phyloP scores from a whole-genome alignment of 768 basidiomycete genomes.

The Heimioporus sp. region DNA sequence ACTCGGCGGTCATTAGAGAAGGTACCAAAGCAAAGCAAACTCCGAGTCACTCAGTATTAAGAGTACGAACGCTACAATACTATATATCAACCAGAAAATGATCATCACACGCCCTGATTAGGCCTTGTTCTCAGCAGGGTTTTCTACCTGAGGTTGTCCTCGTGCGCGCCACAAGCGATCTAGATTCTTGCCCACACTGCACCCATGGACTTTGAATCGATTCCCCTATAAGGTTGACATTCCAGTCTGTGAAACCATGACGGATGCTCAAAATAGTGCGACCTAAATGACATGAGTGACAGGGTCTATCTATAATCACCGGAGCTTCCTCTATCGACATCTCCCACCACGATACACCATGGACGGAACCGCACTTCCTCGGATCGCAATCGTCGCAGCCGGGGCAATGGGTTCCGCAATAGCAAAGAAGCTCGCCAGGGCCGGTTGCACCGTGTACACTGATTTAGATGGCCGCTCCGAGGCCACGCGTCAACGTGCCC shows the following conservation, averaged over 20 bases:
- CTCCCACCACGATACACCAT: slow-evolving; percentile 13
- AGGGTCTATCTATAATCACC: slow-evolving; percentile 10
- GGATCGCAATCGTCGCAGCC: slow-evolving; percentile 50
- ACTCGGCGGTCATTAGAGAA: background rate
- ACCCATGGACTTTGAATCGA: background rate
- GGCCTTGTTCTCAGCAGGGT: slow-evolving; percentile 2
- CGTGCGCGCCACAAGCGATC: slow-evolving; percentile 12
- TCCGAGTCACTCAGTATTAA: background rate
- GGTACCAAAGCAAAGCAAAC: background rate
- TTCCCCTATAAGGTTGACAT: background rate
- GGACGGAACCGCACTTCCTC: slow-evolving; percentile 12
- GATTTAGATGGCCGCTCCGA: slow-evolving; percentile 53
- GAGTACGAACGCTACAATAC: background rate
- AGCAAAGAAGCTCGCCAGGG: slow-evolving; percentile 42
- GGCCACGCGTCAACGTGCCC: slow-evolving; percentile 46
- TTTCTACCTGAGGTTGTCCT: slow-evolving; percentile 10
- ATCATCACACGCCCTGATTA: slow-evolving; percentile 2
- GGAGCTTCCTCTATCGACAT: background rate
- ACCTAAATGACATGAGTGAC: slow-evolving; percentile 1
- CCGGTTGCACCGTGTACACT: slow-evolving; percentile 55
- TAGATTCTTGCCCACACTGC: slow-evolving; percentile 16
- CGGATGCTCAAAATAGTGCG: slow-evolving; percentile 1
- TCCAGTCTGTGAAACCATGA: too few species aligned
- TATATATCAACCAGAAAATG: background rate
- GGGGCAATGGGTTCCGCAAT: slow-evolving; percentile 63